phyloP scores from a whole-genome alignment of 805 yeast genomes.

The Zygosaccharomyces bisporus region DNA sequence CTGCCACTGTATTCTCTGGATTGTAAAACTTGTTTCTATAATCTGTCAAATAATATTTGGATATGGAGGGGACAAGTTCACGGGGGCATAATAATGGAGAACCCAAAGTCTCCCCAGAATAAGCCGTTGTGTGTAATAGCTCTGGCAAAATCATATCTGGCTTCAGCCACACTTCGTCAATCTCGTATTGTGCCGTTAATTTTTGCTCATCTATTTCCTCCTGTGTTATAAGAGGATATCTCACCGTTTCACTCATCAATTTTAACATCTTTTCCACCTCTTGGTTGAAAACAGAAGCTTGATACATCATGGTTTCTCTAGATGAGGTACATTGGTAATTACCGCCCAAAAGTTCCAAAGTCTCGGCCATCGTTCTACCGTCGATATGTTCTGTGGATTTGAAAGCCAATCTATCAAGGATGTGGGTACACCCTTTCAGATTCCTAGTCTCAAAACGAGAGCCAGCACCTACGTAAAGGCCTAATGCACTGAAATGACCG shows the following conservation, averaged over 20 bases:
- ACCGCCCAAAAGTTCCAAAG: constrained; percentile 80
- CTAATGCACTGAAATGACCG: constrained; percentile 87
- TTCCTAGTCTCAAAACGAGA: constrained; percentile 68
- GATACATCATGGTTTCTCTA: constrained; percentile 88
- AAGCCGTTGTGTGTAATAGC: constrained; percentile 82
- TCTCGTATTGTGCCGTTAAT: constrained; percentile 72
- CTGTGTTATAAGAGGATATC: constrained; percentile 61
- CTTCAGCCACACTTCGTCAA: constrained; percentile 74
- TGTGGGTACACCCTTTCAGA: constrained; percentile 73
- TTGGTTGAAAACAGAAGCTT: constrained; percentile 86
- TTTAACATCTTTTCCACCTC: constrained; percentile 79
- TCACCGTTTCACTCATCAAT: constrained; percentile 72
- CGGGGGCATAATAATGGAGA: constrained; percentile 79
- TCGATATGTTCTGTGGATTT: constrained; percentile 57
- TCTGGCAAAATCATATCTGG: constrained; percentile 88
- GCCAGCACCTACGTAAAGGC: constrained; percentile 87
- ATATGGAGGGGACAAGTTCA: constrained; percentile 57
- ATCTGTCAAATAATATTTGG: constrained; percentile 48
- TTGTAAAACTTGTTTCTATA: constrained; percentile 66
- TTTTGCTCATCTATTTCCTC: constrained; percentile 73
- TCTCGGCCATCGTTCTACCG: constrained; percentile 69
- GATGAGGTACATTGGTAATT: constrained; percentile 91
- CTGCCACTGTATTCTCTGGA: constrained; percentile 79
- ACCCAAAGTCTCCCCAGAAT: constrained; percentile 68
- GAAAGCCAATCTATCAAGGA: constrained; percentile 82